A percentile compares a stretch with the other conserved stretches of the same genome.
Evolutionary conservation across 108 stramenopile genomes (phyloP).

Genomic region (Fragilariopsis cylindrus): DNA sequence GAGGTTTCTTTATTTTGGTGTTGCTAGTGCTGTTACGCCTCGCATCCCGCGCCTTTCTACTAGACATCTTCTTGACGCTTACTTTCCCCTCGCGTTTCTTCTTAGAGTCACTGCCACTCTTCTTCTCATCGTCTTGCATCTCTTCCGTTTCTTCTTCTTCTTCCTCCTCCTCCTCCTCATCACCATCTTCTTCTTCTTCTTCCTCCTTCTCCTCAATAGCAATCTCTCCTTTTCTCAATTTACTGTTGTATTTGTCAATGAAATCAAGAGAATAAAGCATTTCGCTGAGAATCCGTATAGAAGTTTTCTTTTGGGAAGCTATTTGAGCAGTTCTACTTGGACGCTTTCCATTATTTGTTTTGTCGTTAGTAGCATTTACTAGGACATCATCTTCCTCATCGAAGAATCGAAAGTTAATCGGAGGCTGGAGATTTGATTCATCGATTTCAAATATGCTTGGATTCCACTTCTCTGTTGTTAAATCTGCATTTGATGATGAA

Average conservation of each 20-base stretch:
- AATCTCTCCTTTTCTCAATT: neutral
- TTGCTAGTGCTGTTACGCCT: no score
- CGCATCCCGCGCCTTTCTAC: neutral
- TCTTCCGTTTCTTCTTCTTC: neutral
- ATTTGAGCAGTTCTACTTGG: constrained; percentile 18
- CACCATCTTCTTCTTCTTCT: neutral
- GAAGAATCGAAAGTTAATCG: neutral
- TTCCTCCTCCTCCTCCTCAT: neutral
- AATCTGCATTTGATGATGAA: constrained; percentile 3
- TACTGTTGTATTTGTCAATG: constrained; percentile 24
- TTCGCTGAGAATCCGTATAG: constrained; percentile 18
- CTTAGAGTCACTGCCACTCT: neutral
- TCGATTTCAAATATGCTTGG: neutral
- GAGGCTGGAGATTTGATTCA: constrained; percentile 6
- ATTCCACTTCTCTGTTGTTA: neutral
- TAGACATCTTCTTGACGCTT: neutral
- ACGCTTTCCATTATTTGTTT: neutral
- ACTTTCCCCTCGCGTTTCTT: neutral
- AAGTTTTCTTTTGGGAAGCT: constrained; percentile 10
- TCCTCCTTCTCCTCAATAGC: neutral
- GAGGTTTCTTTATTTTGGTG: no score
- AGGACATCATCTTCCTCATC: constrained; percentile 5
- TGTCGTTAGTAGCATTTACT: neutral
- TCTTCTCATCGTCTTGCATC: neutral
- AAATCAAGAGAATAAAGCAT: constrained; percentile 18